Base-by-base conservation (phyloP, 805 yeast species). In the Gaillardinia entomophila region DNA sequence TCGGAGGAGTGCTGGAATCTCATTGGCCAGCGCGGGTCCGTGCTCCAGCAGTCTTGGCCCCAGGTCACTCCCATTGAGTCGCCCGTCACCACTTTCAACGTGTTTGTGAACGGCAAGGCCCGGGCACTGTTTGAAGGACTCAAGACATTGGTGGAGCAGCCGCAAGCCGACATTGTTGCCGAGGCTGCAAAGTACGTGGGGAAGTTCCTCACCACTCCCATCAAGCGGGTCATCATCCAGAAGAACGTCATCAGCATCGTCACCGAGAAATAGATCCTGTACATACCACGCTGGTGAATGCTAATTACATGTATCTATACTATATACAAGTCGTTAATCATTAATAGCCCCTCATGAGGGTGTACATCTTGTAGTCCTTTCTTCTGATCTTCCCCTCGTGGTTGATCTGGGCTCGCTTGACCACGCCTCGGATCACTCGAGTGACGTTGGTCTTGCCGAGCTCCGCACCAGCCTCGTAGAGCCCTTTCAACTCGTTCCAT, bases 1-100 rank as follows among this genome's bases (percentile, higher is more conserved):
- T 75, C 86, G 0, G 97, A 90, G 46, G 97, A 90, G 55, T 69
- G 84, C 16, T 79, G 90, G 78, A 86, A 81, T 37, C 42, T 51
- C 2, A 46, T 79, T 2, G 55, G 58, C 17, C 31, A 36, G 2
- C 38, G 48, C 13, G 18, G 30, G 10, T 69, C 87, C 0, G 66
- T 86, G 7, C 71, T 79, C 45, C 46, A 52, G 4, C 64, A 77
- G 36, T 54, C 50, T n/a, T 90, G 89, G 84, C 97, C 97, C 1
- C 48, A 48, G 6, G 33, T 55, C 0, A 69, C 68, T 37, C 53
- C 56, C 2, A 49, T 62, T n/a, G 68, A 60, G 24, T 58, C 77
- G 1, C 54, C 60, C 3, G 40, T 42, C 5, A 47, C 57, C 3
- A 57, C 62, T 6, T 83, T 66, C 49, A 77, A 70, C 36, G 68